phyloP scores from a whole-genome alignment of 2,329 filamentous ascomycete genomes.

The Metarhizium anisopliae region DNA sequence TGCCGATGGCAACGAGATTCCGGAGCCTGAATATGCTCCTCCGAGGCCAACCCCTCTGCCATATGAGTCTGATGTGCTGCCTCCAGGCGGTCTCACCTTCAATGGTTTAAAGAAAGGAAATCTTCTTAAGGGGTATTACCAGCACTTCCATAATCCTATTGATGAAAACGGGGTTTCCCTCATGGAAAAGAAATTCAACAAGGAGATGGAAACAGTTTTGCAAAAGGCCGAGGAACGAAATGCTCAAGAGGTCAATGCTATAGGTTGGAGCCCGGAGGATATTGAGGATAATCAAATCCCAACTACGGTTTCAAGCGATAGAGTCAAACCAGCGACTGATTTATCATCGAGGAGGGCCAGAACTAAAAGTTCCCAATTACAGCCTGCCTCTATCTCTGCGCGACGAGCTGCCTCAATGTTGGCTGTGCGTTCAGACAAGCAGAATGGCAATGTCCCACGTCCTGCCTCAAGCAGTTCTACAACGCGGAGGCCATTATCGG shows the following conservation, averaged over 20 bases:
- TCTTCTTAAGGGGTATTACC: conserved; percentile 51
- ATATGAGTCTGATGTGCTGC: conserved; percentile 62
- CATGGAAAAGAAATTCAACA: conserved; percentile 51
- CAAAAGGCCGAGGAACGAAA: conserved; percentile 58
- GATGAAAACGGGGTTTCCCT: conserved; percentile 59
- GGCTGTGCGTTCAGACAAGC: conserved; percentile 26
- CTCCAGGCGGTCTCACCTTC: conserved; percentile 45
- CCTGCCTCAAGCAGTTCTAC: neutral
- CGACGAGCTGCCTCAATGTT: conserved; percentile 46
- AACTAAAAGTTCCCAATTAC: conserved; percentile 9
- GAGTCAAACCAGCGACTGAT: neutral
- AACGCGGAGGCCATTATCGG: conserved; percentile 19
- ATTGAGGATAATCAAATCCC: conserved; percentile 34
- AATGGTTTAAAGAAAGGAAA: conserved; percentile 50
- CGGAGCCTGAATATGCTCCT: conserved; percentile 87
- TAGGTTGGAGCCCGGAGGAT: conserved; percentile 52
- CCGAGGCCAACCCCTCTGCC: conserved; percentile 58
- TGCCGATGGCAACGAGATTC: conserved; percentile 53
- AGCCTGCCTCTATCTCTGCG: conserved; percentile 27
- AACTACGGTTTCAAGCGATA: too few species aligned
- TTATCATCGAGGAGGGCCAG: neutral
- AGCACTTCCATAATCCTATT: conserved; percentile 51
- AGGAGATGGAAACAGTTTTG: conserved; percentile 39
- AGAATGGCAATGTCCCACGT: neutral
- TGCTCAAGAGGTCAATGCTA: conserved; percentile 53